Conservation (phyloP, 1,139 yeast species). For the Torulaspora pretoriensis region DNA sequence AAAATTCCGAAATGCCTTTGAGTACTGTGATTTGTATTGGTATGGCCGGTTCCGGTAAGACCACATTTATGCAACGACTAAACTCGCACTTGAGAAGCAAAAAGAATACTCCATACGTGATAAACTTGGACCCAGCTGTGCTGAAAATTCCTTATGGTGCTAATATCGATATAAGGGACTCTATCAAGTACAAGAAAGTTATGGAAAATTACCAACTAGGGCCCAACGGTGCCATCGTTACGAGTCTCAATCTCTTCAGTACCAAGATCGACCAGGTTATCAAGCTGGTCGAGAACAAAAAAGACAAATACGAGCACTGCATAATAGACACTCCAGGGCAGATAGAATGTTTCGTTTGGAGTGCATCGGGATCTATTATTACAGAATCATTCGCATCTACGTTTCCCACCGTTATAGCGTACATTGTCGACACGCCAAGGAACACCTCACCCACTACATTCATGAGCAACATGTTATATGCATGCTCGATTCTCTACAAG, state of each 20-base stretch:
- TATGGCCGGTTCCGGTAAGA: slow-evolving; percentile 97
- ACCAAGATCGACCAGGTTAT: slow-evolving; percentile 97
- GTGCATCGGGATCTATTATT: slow-evolving; percentile 94
- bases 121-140: slow-evolving; percentile 96
- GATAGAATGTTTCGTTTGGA: slow-evolving; percentile 95
- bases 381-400: slow-evolving; percentile 96
- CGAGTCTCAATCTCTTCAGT: slow-evolving; percentile 83
- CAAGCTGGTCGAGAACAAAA: slow-evolving; percentile 73
- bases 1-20: slow-evolving; percentile 44
- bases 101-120: slow-evolving; percentile 71
- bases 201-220: slow-evolving; percentile 92
- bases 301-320: slow-evolving; percentile 61
- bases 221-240: slow-evolving; percentile 97
- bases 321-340: slow-evolving; percentile 98
- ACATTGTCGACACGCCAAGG: slow-evolving; percentile 94
- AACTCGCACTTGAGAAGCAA: slow-evolving; percentile 81
- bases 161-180: slow-evolving; percentile 93
- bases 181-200: slow-evolving; percentile 91
- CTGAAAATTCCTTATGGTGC: slow-evolving; percentile 87
- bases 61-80: slow-evolving; percentile 94
- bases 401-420: slow-evolving; percentile 93
- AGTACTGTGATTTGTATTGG: slow-evolving; percentile 81
- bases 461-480: slow-evolving; percentile 97
- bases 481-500: slow-evolving; percentile 93
- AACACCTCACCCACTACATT: slow-evolving; percentile 92